Conservation (phyloP, 495 filamentous ascomycete species). For the Penicillium waksmanii region DNA sequence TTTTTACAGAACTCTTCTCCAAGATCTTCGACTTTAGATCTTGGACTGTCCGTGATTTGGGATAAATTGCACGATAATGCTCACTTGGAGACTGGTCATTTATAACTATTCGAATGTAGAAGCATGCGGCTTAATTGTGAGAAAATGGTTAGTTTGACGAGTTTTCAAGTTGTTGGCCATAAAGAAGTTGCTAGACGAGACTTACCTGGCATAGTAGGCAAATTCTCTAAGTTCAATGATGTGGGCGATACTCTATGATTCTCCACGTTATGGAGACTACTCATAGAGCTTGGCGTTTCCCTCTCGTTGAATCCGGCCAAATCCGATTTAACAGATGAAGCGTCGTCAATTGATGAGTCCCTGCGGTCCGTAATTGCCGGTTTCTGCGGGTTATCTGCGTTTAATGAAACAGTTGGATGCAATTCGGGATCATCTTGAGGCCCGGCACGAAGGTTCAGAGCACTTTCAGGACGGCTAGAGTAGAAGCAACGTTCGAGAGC, state of each 20-base stretch:
- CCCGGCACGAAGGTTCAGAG: neutral
- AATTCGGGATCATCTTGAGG: conserved; percentile 11
- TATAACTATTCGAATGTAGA: neutral
- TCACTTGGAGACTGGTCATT: neutral
- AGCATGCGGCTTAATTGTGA: conserved; percentile 7
- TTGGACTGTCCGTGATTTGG: conserved; percentile 1
- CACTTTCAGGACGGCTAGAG: neutral
- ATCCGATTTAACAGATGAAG: neutral
- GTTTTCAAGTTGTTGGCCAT: neutral
- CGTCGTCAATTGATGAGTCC: neutral
- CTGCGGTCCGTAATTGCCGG: neutral
- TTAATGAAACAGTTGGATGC: neutral
- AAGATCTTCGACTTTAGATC: conserved; percentile 1
- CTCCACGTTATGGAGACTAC: neutral
- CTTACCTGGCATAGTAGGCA: neutral
- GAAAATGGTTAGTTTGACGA: neutral
- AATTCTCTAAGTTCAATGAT: neutral
- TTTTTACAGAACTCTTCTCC: neutral
- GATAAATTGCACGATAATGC: conserved; percentile 14
- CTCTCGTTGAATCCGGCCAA: neutral
- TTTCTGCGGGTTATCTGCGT: neutral
- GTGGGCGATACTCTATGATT: neutral
- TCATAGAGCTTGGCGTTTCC: neutral
- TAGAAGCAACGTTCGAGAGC: neutral
- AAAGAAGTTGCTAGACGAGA: neutral